phyloP scores from a whole-genome alignment of 2,329 filamentous ascomycete genomes.

The Colletotrichum lupini region DNA sequence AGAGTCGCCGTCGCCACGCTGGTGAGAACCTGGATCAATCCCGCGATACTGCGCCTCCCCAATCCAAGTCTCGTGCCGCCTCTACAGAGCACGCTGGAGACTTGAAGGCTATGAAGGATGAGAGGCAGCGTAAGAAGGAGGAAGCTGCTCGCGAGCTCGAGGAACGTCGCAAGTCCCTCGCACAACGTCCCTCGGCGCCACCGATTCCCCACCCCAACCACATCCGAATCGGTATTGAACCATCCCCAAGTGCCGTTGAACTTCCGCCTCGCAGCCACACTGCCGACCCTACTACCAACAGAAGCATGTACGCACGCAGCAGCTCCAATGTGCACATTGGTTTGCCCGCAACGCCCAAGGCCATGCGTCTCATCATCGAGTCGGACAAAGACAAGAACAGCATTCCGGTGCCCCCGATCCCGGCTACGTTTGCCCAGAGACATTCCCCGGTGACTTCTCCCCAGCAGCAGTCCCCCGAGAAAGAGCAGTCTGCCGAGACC shows the following conservation, averaged over 20 bases:
- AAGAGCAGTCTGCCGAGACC: conserved; percentile 43
- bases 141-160: conserved; percentile 87
- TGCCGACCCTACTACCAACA: conserved; percentile 67
- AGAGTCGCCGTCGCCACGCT: conserved; percentile 49
- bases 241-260: conserved; percentile 50
- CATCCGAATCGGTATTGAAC: conserved; percentile 47
- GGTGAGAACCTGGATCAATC: conserved; percentile 44
- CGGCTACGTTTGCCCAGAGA: conserved; percentile 57
- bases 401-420: conserved; percentile 59
- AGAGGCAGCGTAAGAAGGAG: conserved; percentile 76
- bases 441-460: conserved; percentile 53
- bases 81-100: conserved; percentile 64
- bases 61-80: conserved; percentile 46
- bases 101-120: conserved; percentile 65
- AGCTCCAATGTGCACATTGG: conserved; percentile 68
- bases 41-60: conserved; percentile 43
- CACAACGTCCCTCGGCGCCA: conserved; percentile 81
- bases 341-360: conserved; percentile 89
- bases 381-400: conserved; percentile 57
- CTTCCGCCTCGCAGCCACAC: conserved; percentile 71
- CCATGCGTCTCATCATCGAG: conserved; percentile 85
- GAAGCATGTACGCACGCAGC: conserved; percentile 60
- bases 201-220: conserved; percentile 80
- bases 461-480: conserved; percentile 47
- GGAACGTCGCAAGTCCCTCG: conserved; percentile 85